Conservation (phyloP, 192 early-diverging fungal species). For the Chytriomyces sp. region DNA sequence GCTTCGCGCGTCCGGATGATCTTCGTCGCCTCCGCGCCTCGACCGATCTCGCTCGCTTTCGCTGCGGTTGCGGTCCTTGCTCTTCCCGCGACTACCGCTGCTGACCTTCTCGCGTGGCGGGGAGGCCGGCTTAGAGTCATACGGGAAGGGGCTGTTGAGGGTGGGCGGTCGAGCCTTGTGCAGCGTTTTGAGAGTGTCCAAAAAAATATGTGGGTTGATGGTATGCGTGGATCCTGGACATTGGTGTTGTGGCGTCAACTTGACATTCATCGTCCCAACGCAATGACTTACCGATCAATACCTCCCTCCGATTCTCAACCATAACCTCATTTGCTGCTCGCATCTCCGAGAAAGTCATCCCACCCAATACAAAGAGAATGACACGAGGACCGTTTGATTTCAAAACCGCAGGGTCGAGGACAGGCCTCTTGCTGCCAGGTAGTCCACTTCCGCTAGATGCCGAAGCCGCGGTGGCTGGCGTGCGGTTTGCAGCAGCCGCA, state of each 20-base stretch:
- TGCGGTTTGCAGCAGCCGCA: background rate
- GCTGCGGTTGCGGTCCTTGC: background rate
- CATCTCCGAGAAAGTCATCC: slow-evolving; percentile 53
- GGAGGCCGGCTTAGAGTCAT: slow-evolving; percentile 10
- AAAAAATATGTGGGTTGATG: slow-evolving; percentile 29
- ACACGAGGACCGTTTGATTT: slow-evolving; percentile 41
- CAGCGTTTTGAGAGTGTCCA: slow-evolving; percentile 33
- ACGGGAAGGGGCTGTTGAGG: background rate
- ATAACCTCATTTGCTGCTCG: slow-evolving; percentile 44
- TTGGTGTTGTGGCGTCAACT: too few relatives aligned
- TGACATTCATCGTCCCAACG: too few relatives aligned
- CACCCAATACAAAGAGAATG: slow-evolving; percentile 53
- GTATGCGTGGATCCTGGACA: slow-evolving; percentile 30
- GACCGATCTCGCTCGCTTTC: background rate
- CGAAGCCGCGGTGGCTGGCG: background rate
- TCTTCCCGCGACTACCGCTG: background rate
- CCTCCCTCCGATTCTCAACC: slow-evolving; percentile 40
- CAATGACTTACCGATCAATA: slow-evolving; percentile 43
- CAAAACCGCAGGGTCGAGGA: slow-evolving; percentile 23
- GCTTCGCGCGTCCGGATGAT: too few relatives aligned
- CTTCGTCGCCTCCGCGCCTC: background rate
- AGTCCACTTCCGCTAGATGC: background rate
- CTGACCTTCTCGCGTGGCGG: background rate
- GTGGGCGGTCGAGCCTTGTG: slow-evolving; percentile 13
- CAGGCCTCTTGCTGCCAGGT: background rate